Base-by-base conservation (phyloP, 1,139 yeast genomes). In the Pichia sp. region DNA sequence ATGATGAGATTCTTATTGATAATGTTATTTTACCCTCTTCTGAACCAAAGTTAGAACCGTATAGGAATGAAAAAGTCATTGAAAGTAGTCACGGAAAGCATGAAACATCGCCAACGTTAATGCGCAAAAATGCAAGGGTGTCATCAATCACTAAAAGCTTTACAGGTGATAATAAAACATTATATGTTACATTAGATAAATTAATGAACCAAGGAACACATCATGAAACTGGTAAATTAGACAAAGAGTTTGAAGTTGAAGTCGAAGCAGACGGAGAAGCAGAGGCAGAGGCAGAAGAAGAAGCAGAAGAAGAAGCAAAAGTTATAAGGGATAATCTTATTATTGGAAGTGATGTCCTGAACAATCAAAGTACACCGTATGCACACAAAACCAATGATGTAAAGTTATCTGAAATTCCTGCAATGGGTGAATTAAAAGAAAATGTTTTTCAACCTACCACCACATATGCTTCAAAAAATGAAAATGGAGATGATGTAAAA, bases 291-390 rank as follows among this genome's bases (percentile, higher is more conserved):
- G 29, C 8, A n/a, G 40, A 38, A 25, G 8, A 5, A 32, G 35
- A 32, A 11, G 34, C 38, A n/a, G 36, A 43, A 26, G 40, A 35
- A 11, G 43, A 38, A 18, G 39, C 5, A 31, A 39, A 26, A 33
- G 35, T 11, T 27, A 25, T 11, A 37, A 26, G 36, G 32, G 8
- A 30, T 30, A 30, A 30, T 7, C 8, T 45, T 1, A 38, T 43
- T 6, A 34, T 34, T 7, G 48, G 42, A 9, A 48, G 44, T 33
- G 52, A 48, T 30, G 34, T 48, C 6, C n/a, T 46, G 29, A 51
- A 50, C 18, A 54, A 53, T 26, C 61, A 59, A 41, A 59, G 63
- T 45, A 59, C 61, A 3, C 62, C 63, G 3, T 56, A 57, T 34
- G 11, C 40, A 9, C 28, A 41, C 11, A 37, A 39, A 10, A 29